phyloP scores from a whole-genome alignment of 2,329 filamentous ascomycete species.

The Aspergillus brunneoviolaceus region DNA sequence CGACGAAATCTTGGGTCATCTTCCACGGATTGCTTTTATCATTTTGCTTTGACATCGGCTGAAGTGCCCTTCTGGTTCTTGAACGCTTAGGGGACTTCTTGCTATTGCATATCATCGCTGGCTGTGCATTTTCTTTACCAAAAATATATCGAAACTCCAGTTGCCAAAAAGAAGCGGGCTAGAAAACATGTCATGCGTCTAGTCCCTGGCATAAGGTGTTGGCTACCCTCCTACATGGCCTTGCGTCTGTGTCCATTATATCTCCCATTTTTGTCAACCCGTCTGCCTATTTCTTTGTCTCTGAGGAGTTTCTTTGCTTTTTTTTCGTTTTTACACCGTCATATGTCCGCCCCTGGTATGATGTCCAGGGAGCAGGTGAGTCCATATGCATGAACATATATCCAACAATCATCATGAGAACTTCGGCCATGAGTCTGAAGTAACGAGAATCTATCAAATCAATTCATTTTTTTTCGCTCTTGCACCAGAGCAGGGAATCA shows the following conservation, averaged over 20 bases:
- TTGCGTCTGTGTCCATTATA: neutral
- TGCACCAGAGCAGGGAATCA: no score
- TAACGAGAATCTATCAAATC: no score
- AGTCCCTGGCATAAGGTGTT: neutral
- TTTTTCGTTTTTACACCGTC: neutral
- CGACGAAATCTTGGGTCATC: slow-evolving; percentile 17
- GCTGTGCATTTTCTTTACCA: slow-evolving; percentile 11
- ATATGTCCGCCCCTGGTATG: neutral
- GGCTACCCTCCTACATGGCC: neutral
- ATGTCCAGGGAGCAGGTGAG: neutral
- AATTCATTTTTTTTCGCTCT: no score
- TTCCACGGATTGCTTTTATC: slow-evolving; percentile 10
- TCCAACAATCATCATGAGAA: neutral
- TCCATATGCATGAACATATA: neutral
- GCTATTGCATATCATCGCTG: slow-evolving; percentile 19
- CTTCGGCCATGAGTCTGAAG: no score
- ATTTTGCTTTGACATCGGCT: slow-evolving; percentile 17
- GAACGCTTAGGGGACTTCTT: slow-evolving; percentile 26
- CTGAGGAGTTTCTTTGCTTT: neutral
- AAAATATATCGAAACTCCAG: slow-evolving; percentile 15
- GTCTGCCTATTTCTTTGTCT: neutral
- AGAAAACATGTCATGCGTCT: neutral
- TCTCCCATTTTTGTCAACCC: neutral
- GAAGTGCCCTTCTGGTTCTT: slow-evolving; percentile 21
- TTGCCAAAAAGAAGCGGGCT: slow-evolving; percentile 1